Conservation (phyloP, 2,329 filamentous ascomycete genomes). For the Talaromyces rugulosus region DNA sequence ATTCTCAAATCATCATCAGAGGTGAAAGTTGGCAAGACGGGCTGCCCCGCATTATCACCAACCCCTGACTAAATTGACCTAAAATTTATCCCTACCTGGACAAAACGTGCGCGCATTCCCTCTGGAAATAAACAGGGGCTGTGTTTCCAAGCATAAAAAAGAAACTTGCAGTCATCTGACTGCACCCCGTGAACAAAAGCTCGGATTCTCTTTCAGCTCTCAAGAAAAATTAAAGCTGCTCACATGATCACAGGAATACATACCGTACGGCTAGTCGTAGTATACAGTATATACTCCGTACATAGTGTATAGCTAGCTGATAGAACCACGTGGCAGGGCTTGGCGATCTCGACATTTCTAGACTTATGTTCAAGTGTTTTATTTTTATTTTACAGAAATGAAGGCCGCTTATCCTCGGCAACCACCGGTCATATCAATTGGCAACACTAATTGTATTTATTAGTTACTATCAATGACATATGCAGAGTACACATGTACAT, state of each 20-base stretch:
- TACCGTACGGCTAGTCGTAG: not conserved
- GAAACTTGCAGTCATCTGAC: not conserved
- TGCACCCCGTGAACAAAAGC: not conserved
- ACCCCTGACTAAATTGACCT: not conserved
- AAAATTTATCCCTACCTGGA: not conserved
- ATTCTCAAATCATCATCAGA: not conserved
- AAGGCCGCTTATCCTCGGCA: not conserved
- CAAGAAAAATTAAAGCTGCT: not conserved
- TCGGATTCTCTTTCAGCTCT: not conserved
- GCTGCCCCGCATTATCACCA: not conserved
- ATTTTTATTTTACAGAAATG: not conserved
- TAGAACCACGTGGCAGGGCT: not conserved
- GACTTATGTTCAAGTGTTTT: not conserved
- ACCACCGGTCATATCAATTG: not conserved
- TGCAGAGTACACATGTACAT: not conserved
- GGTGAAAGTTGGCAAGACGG: not conserved
- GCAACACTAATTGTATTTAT: not conserved
- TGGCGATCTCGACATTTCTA: not conserved
- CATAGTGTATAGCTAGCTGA: not conserved
- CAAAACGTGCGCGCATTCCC: not conserved
- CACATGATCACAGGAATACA: not conserved
- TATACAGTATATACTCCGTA: not conserved
- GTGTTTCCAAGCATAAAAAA: not conserved
- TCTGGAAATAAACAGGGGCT: not conserved
- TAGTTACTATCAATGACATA: not conserved